Evolutionary conservation across 768 basidiomycete genomes (phyloP), one percentile per base, ranked within the genome.

Genomic region (Calocera viscosa): DNA sequence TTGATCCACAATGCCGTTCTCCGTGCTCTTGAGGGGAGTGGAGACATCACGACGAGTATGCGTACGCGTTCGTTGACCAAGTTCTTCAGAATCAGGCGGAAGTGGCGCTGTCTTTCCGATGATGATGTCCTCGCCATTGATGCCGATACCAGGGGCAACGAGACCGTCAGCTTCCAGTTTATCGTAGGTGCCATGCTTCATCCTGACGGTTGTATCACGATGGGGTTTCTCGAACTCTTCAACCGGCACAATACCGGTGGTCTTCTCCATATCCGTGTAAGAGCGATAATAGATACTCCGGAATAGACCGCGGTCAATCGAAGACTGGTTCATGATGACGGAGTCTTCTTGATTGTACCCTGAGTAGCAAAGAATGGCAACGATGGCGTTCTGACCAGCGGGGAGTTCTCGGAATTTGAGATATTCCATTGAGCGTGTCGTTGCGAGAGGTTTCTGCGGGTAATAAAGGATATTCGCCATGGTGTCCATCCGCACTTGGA

Each of bases 331-430:
- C 95, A 99, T 97, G 79, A 99, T 98, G 78, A 99, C 96, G 69
- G 96, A 99, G 83, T 99, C 96, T 84, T 98, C 96, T 78, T 99
- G 96, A 76, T 99, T 99, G 79, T 99, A 99, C 63, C 95, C 95
- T 72, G 94, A 97, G 78, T 99, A 99, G 74, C 94, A 97, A 66
- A 98, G 80, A 73, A 99, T 98, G 14, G 95, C 95, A 67, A 99
- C 95, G 69, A 97, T 91, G 63, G 95, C 95, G 73, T 99, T 99
- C 78, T 98, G 95, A n/a, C 94, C 95, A 19, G 95, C 95, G 65
- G 95, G 95, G 30, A 99, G 84, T 75, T 99, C 96, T 71, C 94
- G 86, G 86, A 99, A 99, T 75, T 94, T 93, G 68, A 99, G 84
- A 73, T 97, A 98, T 77, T 98, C 93, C 96, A 99, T 97, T 8